These are phyloP conservation scores for Chlorella sp. DNA, from an alignment of 139 green algal genomes.

Conservation along the genomic window DNA sequence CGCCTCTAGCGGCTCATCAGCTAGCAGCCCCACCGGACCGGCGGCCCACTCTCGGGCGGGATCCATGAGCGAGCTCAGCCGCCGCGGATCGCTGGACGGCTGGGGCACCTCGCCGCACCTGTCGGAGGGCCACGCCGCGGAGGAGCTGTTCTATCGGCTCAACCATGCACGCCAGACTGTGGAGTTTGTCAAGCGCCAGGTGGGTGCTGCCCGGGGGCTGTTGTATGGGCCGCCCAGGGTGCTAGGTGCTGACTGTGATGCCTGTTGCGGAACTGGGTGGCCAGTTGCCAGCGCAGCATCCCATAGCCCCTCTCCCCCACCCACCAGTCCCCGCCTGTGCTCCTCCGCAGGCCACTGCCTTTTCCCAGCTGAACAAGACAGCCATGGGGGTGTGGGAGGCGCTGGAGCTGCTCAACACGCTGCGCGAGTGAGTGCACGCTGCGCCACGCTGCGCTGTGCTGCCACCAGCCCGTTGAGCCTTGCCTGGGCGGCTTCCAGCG, in stretches of 20 bases:
- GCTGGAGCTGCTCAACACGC: slow-evolving; percentile 69
- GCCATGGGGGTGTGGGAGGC: slow-evolving; percentile 83
- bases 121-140: slow-evolving; percentile 62
- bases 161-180: slow-evolving; percentile 88
- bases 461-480: too few species aligned
- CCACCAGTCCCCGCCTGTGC: too few species aligned
- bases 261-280: too few species aligned
- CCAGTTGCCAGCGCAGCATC: neutral
- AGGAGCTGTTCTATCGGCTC: slow-evolving; percentile 85
- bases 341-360: slow-evolving; percentile 43
- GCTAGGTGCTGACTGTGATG: neutral
- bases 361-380: slow-evolving; percentile 56
- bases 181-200: slow-evolving; percentile 86
- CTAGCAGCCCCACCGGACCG: neutral
- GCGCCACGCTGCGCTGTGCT: slow-evolving; percentile 38
- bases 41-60: neutral
- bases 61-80: slow-evolving; percentile 1
- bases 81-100: slow-evolving; percentile 19
- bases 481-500: too few species aligned
- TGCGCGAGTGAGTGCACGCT: slow-evolving; percentile 42
- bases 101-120: slow-evolving; percentile 41
- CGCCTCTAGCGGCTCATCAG: neutral
- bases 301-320: neutral
- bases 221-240: neutral
- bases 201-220: slow-evolving; percentile 1